Base-by-base conservation (phyloP, 108 stramenopile genomes). In the Ochromonas danica region DNA sequence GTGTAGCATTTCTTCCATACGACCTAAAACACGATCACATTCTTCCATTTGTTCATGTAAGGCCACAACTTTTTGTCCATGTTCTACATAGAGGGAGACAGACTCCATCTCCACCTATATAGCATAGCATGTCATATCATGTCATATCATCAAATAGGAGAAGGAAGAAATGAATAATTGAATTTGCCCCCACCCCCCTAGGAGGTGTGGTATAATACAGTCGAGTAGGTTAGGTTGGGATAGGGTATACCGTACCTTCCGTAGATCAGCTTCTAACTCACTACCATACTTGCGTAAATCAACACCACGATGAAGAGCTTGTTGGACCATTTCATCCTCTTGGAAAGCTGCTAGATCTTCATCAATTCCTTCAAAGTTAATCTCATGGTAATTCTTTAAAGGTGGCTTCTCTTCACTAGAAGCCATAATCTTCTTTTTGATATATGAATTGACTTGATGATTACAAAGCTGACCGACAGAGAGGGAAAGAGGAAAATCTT, bases 1-100 rank as follows among this genome's bases (percentile, higher is more conserved):
- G 43, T 95, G 88, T 31, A 98, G 84, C 94, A 97, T 93, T 88
- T 94, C 93, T 78, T 97, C 96, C 90, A 99, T 85, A 10, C 90
- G 84, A n/a, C 90, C 91, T 61, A 99, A 85, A 43, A 96, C 92
- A 70, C 86, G 85, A 81, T 99, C 97, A 79, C 96, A 97, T 28
- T 86, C 91, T 42, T 93, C 90, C 79, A 99, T 86, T 84, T 98
- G 93, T 28, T 80, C 80, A 75, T 90, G 86, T 67, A 94, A 81
- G 0, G 81, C 67, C 30, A 80, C 83, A 61, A 94, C 88, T 62
- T 90, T 88, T 0, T 84, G 71, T 31, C 88, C 84, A 63, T 93
- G 39, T 30, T 1, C 25, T 36, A 86, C 77, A 57, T 83, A 83
- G 17, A 17, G 51, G 1, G 10, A 3, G 31, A 79, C 80, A 1